Conservation (phyloP, 805 yeast genomes). For the Kuraishia piskuri region DNA sequence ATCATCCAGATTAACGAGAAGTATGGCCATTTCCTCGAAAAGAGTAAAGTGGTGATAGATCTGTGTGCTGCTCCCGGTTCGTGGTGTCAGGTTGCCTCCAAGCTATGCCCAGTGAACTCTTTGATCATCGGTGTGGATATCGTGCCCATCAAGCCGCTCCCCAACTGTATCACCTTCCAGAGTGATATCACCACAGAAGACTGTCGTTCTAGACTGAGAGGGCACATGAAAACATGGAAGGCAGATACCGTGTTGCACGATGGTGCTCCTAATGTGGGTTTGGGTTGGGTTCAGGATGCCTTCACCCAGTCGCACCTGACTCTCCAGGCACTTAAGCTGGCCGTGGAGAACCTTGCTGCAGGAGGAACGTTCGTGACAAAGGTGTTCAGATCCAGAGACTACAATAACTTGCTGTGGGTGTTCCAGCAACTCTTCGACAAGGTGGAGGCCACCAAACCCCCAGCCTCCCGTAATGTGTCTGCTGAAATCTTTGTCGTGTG, state of each 20-base stretch:
- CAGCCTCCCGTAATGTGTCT: slow-evolving; percentile 97
- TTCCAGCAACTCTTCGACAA: slow-evolving; percentile 92
- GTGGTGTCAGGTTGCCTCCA: slow-evolving; percentile 98
- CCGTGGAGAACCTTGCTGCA: slow-evolving; percentile 82
- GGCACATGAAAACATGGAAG: slow-evolving; percentile 97
- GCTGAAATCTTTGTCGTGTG: slow-evolving; percentile 99
- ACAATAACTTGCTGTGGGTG: slow-evolving; percentile 95
- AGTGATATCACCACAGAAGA: slow-evolving; percentile 98
- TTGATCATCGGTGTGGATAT: slow-evolving; percentile 97
- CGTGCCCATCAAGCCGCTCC: slow-evolving; percentile 94
- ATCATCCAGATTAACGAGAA: slow-evolving; percentile 92
- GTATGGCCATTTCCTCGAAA: slow-evolving; percentile 89
- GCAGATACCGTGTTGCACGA: slow-evolving; percentile 97
- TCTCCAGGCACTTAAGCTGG: slow-evolving; percentile 85
- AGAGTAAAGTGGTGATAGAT: slow-evolving; percentile 93
- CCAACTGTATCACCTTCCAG: slow-evolving; percentile 89
- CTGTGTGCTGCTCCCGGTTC: slow-evolving; percentile 99
- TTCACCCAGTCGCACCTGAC: slow-evolving; percentile 96
- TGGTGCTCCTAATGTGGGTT: slow-evolving; percentile 99
- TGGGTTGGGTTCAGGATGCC: slow-evolving; percentile 99
- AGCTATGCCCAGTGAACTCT: slow-evolving; percentile 86
- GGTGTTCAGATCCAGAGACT: slow-evolving; percentile 97
- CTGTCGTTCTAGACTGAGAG: slow-evolving; percentile 89
- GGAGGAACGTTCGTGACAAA: slow-evolving; percentile 97
- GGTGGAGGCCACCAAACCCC: slow-evolving; percentile 98